Percentiles rank a stretch among this genome's conserved stretches.
Conservation (phyloP, 164 flowering plant genomes). For the Magnolia kwangsiensis region DNA sequence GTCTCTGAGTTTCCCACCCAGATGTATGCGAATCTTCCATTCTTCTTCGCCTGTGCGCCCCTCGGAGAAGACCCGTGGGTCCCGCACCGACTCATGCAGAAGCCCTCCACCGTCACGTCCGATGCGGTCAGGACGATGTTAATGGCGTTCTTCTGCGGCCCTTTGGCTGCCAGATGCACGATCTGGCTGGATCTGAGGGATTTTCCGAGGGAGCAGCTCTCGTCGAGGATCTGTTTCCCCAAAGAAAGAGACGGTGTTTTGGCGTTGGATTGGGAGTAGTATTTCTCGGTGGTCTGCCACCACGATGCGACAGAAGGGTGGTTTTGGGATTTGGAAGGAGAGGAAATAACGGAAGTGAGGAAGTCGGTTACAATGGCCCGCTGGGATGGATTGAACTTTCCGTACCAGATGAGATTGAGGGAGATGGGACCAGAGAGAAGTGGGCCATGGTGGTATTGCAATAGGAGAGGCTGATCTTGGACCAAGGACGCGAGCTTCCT, state of each 20-base stretch:
- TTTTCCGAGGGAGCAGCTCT: slow-evolving; percentile 36
- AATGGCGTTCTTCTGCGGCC: slow-evolving; percentile 13
- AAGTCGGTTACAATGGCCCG: slow-evolving; percentile 24
- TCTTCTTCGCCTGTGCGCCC: not conserved
- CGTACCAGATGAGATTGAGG: slow-evolving; percentile 35
- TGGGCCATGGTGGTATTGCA: slow-evolving; percentile 29
- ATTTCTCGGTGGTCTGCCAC: slow-evolving; percentile 23
- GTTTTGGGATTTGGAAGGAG: not conserved
- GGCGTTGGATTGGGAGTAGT: slow-evolving; percentile 9
- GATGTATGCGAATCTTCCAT: slow-evolving; percentile 20
- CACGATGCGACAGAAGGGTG: slow-evolving; percentile 17
- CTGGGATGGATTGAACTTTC: slow-evolving; percentile 25
- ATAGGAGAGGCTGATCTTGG: slow-evolving; percentile 4
- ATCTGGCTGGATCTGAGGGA: slow-evolving; percentile 27
- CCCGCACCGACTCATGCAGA: slow-evolving; percentile 47
- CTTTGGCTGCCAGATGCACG: slow-evolving; percentile 21
- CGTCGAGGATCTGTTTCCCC: slow-evolving; percentile 25
- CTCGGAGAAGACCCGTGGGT: slow-evolving; percentile 28
- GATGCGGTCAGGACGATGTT: slow-evolving; percentile 34
- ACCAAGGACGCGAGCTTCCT: slow-evolving; percentile 13
- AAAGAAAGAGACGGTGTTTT: not conserved
- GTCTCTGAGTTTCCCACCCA: slow-evolving; percentile 59
- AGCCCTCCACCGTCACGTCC: slow-evolving; percentile 45
- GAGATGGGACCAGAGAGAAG: slow-evolving; percentile 22
- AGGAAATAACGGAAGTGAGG: slow-evolving; percentile 18